Evolutionary conservation across 805 yeast species (phyloP), one percentile per base, ranked within the genome.

Genomic region (Myxozyma melibiosi): DNA sequence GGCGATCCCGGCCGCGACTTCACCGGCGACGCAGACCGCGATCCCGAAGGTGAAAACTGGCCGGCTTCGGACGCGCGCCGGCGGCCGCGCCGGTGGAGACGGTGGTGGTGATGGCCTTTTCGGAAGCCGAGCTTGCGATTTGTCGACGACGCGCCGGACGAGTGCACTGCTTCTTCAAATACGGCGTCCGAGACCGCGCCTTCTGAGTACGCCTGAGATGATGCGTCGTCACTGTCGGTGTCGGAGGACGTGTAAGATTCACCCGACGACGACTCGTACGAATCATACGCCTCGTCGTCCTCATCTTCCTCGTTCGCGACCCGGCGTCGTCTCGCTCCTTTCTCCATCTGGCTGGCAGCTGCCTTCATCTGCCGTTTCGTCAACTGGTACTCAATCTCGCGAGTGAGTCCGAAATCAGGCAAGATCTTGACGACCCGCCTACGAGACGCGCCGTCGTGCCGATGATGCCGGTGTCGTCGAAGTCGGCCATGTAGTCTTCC

Each of bases 351-450:
- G n/a, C n/a, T n/a, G n/a, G n/a, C n/a, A 18, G 45, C 22, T 8
- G 44, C 31, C 33, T 39, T 49, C 7, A 40, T 24, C 41, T 41
- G 53, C 41, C 46, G 40, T 37, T 42, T 41, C 20, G 47, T 30
- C 13, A 43, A 11, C 31, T 42, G 46, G 22, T 42, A 18, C 33
- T 50, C 39, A 33, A 50, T 31, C 33, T 50, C 53, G 33, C 45
- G 47, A n/a, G 46, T 50, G n/a, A 41, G 24, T 35, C 53, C 41
- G n/a, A 45, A 4, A 33, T 45, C 50, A 20, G 50, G 50, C n/a
- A 45, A 24, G n/a, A 34, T 11, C 31, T 34, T 45, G 13, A 45
- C 24, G 13, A 30, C 30, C 1, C 41, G 50, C 22, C 40, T 16
- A 8, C 40, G 13, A 22, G 14, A 31, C 14, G 9, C 38, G 5